These are phyloP conservation scores for Solanum chiquidenum DNA, from an alignment of 257 asterid genomes.

Conservation along the genomic window DNA sequence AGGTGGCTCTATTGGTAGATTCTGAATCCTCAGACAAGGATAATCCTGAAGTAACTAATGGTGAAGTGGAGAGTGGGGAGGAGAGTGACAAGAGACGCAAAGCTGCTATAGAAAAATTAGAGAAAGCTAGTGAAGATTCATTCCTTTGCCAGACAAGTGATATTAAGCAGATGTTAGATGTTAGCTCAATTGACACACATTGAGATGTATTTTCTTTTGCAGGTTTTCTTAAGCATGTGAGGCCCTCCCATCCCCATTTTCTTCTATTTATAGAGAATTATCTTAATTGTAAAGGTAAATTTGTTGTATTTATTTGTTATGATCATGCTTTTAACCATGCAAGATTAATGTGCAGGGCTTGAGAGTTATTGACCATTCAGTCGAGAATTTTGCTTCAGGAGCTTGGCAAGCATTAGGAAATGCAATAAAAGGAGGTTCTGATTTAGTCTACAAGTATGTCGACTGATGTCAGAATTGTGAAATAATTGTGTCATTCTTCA, in stretches of 20 bases:
- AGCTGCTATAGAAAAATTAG: constrained; percentile 64
- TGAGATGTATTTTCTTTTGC: not conserved
- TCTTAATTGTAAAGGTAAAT: not conserved
- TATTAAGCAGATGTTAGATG: not conserved
- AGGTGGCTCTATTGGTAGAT: constrained; percentile 34
- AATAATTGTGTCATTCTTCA: not conserved
- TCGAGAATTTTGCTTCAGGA: constrained; percentile 83
- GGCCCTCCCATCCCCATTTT: not conserved
- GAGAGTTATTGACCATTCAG: constrained; percentile 68
- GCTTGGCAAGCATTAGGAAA: constrained; percentile 96
- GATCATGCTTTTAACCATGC: not conserved
- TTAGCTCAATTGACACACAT: not conserved
- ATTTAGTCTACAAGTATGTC: constrained; percentile 47
- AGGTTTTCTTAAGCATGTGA: not conserved
- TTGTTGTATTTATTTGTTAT: not conserved
- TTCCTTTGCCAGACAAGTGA: constrained; percentile 73
- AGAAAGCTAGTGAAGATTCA: constrained; percentile 84
- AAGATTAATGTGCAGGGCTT: constrained; percentile 52
- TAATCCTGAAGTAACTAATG: constrained; percentile 18
- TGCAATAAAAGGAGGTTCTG: constrained; percentile 83
- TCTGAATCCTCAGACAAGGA: constrained; percentile 51
- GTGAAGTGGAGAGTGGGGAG: constrained; percentile 59
- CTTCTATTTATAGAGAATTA: not conserved
- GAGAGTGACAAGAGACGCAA: constrained; percentile 56
- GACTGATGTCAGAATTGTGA: not conserved